Evolutionary conservation across 345 rosid genomes (phyloP).

Genomic region (Psidium friedrichsthalianum): DNA sequence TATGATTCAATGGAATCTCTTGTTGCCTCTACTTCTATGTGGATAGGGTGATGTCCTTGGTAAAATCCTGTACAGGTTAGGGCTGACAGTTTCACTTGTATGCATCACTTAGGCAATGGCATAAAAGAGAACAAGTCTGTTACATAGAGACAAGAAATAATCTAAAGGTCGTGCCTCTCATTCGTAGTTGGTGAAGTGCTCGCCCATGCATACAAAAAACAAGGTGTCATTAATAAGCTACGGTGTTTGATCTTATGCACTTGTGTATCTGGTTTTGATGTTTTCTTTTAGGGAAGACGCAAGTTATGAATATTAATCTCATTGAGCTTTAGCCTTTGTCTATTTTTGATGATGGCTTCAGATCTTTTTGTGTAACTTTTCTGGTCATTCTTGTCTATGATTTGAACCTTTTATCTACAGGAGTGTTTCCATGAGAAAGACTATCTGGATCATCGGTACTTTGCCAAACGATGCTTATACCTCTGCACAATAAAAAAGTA

Average conservation of each 20-base stretch:
- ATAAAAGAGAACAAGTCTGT: not conserved
- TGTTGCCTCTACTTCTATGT: not conserved
- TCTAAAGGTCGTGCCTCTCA: not conserved
- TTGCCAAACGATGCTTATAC: slow-evolving; percentile 78
- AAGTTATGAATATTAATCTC: not conserved
- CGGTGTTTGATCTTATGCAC: not conserved
- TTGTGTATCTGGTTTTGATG: not conserved
- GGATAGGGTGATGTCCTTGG: not conserved
- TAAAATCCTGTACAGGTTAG: not conserved
- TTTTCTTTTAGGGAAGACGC: not conserved
- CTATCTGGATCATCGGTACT: slow-evolving; percentile 77
- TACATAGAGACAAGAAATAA: not conserved
- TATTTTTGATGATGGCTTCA: not conserved
- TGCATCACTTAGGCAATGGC: not conserved
- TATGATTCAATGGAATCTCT: not conserved
- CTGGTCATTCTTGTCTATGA: not conserved
- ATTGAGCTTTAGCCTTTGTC: not conserved
- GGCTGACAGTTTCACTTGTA: not conserved
- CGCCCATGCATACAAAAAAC: not conserved
- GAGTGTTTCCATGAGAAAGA: slow-evolving; percentile 87
- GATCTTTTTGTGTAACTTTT: not conserved
- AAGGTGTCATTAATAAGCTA: not conserved
- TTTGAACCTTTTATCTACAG: slow-evolving; percentile 17
- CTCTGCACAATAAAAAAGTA: slow-evolving; percentile 64
- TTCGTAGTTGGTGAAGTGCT: not conserved